A percentile compares a stretch with the other conserved stretches of the same genome.
phyloP scores from a whole-genome alignment of 2,329 filamentous ascomycete genomes.

The Graphiopsis chlorocephala region DNA sequence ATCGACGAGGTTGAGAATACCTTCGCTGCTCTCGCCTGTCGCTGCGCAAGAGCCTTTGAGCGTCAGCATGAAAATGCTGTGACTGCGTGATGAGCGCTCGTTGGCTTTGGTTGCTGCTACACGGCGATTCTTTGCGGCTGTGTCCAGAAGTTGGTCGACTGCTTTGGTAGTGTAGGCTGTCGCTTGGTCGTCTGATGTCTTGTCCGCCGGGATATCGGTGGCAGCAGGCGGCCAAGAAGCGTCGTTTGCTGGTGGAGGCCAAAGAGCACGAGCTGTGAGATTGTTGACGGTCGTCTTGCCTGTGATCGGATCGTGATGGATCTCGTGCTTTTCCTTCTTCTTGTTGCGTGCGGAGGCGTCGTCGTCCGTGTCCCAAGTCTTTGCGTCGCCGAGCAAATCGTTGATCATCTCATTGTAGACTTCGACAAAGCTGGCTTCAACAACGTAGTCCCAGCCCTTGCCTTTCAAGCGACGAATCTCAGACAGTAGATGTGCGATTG shows the following conservation, averaged over 20 bases:
- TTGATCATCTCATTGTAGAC: constrained; percentile 98
- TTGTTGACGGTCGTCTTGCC: constrained; percentile 82
- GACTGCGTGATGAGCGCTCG: constrained; percentile 87
- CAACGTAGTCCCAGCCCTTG: constrained; percentile 90
- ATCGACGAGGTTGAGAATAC: constrained; percentile 93
- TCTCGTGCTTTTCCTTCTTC: constrained; percentile 77
- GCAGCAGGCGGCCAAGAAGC: constrained; percentile 29
- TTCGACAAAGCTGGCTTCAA: constrained; percentile 94
- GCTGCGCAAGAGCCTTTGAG: constrained; percentile 64
- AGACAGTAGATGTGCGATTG: constrained; percentile 89
- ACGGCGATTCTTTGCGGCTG: constrained; percentile 80
- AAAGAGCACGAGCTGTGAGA: constrained; percentile 72
- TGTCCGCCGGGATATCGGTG: background rate
- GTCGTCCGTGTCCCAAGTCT: constrained; percentile 56
- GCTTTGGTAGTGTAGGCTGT: constrained; percentile 30
- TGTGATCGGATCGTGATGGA: constrained; percentile 77
- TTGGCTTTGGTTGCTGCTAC: constrained; percentile 98
- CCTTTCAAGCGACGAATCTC: constrained; percentile 79
- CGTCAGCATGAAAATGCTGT: constrained; percentile 90
- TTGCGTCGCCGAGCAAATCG: constrained; percentile 74
- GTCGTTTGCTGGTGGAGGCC: constrained; percentile 72
- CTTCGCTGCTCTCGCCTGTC: constrained; percentile 82
- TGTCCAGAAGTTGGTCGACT: constrained; percentile 52
- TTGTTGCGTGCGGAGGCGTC: constrained; percentile 30
- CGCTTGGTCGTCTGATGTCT: constrained; percentile 11